A percentile compares a stretch with the other conserved stretches of the same genome.
Evolutionary conservation across 176 grass and related monocot genomes (phyloP).

Genomic region (Cenchrus fungigraminus): DNA sequence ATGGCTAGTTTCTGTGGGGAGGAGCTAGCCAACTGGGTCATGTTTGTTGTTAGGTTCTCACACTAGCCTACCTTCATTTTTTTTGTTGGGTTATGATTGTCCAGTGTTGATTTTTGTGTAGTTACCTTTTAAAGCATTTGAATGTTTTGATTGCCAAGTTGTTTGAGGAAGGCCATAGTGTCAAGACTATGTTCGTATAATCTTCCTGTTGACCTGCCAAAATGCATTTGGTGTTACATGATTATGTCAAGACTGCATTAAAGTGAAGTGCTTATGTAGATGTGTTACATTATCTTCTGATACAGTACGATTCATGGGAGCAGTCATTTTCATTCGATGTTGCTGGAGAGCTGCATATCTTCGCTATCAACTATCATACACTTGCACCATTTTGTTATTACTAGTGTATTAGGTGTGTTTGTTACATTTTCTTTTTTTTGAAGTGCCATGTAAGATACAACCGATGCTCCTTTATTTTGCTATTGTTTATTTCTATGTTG

Average conservation of each 20-base stretch:
- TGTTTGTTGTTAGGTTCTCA: too few relatives aligned
- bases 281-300: not conserved
- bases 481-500: conserved; percentile 33
- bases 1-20: too few relatives aligned
- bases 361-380: not conserved
- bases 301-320: not conserved
- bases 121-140: not conserved
- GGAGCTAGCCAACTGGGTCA: too few relatives aligned
- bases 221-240: not conserved
- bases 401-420: not conserved
- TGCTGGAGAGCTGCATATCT: not conserved
- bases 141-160: not conserved
- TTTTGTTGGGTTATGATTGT: not conserved
- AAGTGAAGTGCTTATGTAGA: not conserved
- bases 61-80: too few relatives aligned
- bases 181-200: not conserved
- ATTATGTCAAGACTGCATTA: too few relatives aligned
- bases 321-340: not conserved
- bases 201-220: not conserved
- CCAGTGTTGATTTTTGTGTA: not conserved
- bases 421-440: not conserved
- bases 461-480: not conserved
- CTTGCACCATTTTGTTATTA: not conserved
- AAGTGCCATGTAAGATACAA: not conserved
- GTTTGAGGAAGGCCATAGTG: not conserved